These are phyloP conservation scores for Sordariomycetes sp. DNA, from an alignment of 2,329 filamentous ascomycete species.

Conservation along the genomic window DNA sequence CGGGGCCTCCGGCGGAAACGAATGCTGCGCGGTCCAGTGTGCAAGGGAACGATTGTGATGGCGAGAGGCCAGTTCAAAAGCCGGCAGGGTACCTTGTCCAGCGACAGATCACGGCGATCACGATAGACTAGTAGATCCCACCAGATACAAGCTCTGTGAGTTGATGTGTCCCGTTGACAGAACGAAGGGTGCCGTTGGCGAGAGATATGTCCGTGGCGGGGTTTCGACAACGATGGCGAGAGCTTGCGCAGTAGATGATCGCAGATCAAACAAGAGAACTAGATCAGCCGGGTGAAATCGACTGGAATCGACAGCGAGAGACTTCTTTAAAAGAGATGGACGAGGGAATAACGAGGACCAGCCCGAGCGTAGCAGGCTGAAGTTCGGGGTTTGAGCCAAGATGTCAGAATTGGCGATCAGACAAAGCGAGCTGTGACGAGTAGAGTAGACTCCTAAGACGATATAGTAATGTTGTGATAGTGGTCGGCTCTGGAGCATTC, in stretches of 20 bases:
- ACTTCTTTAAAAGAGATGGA: background rate
- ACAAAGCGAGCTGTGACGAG: background rate
- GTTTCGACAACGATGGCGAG: background rate
- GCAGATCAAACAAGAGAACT: conserved; percentile 4
- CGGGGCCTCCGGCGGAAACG: background rate
- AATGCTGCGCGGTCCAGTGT: background rate
- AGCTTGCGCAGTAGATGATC: conserved; percentile 1
- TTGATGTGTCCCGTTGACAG: background rate
- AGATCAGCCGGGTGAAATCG: conserved; percentile 1
- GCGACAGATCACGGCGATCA: background rate
- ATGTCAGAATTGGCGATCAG: conserved; percentile 4
- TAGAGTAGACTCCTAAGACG: background rate
- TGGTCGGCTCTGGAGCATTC: background rate
- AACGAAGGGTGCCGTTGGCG: background rate
- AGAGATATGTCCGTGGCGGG: background rate
- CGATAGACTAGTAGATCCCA: conserved; percentile 1
- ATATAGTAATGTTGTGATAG: background rate
- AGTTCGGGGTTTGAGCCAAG: background rate
- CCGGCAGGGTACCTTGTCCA: background rate
- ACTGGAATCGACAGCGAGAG: background rate
- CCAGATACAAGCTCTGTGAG: background rate
- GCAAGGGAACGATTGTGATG: background rate
- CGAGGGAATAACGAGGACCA: background rate
- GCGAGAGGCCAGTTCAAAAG: background rate
- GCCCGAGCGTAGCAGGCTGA: background rate